A percentile compares a stretch with the other conserved stretches of the same genome.
Conservation (phyloP, 169 alveolate genomes). For the Ichthyophthirius multifiliis region DNA sequence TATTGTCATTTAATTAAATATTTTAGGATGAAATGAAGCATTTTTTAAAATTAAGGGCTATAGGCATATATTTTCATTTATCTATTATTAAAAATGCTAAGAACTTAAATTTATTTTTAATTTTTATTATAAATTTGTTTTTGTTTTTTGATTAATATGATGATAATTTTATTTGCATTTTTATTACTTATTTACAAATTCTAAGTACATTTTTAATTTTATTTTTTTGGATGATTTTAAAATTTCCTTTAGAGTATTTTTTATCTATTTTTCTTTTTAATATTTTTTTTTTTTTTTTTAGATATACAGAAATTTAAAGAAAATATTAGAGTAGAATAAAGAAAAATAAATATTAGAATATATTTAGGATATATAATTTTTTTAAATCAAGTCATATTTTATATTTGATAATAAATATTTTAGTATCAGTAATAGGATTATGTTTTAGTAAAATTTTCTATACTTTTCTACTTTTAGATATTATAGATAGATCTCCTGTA, state of each 20-base stretch:
- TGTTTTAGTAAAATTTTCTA: conserved; percentile 15
- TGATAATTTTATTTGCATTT: neutral
- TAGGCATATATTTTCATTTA: neutral
- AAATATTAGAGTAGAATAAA: neutral
- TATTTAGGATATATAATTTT: neutral
- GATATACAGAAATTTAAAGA: neutral
- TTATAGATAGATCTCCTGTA: conserved; percentile 30
- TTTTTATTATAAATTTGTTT: neutral
- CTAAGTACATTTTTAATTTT: neutral
- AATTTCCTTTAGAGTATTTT: neutral
- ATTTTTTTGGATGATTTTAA: neutral
- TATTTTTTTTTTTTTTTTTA: neutral
- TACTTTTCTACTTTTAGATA: conserved; percentile 29
- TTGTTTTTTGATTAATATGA: neutral
- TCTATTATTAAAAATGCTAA: neutral
- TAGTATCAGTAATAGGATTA: conserved; percentile 11
- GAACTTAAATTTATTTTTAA: neutral
- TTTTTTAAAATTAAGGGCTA: conserved; percentile 15
- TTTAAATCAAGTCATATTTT: neutral
- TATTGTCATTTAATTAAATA: conserved; percentile 6
- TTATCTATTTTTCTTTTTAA: neutral
- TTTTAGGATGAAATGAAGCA: conserved; percentile 42
- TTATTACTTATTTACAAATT: neutral
- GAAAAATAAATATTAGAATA: neutral
- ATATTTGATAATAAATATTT: neutral